phyloP scores from a whole-genome alignment of 306 rosid species.

The Adenanthera pavonina region DNA sequence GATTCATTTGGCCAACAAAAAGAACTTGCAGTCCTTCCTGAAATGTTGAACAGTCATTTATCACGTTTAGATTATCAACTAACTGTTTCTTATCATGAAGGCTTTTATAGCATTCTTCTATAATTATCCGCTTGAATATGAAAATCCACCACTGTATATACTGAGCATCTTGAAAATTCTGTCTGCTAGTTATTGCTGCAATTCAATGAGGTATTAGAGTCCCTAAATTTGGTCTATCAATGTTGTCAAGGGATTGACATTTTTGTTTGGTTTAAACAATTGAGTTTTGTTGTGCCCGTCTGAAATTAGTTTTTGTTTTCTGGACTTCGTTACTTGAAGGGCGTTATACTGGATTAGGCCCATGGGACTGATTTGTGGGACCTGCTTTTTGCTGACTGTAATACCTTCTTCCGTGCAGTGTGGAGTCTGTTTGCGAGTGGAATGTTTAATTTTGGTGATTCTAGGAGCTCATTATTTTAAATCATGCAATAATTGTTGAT shows the following conservation, averaged over 20 bases:
- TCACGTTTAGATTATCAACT: slow-evolving; percentile 11
- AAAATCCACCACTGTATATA: background rate
- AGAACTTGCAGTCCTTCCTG: slow-evolving; percentile 14
- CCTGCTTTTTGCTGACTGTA: slow-evolving; percentile 4
- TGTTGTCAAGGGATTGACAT: background rate
- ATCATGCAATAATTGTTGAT: slow-evolving; percentile 13
- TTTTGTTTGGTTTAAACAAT: background rate
- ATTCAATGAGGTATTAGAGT: background rate
- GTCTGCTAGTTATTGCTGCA: background rate
- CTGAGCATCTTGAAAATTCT: slow-evolving; percentile 1
- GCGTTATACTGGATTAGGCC: slow-evolving; percentile 3
- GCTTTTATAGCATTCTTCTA: slow-evolving; percentile 12
- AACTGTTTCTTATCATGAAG: background rate
- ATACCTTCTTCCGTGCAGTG: slow-evolving; percentile 4
- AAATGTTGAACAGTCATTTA: slow-evolving; percentile 1
- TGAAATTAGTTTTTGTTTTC: slow-evolving; percentile 15
- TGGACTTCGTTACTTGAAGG: slow-evolving; percentile 9
- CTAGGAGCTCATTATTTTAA: slow-evolving; percentile 13
- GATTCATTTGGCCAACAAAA: background rate
- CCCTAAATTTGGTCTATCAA: background rate
- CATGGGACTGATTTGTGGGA: slow-evolving; percentile 28
- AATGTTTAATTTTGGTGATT: slow-evolving; percentile 20
- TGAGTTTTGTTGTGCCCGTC: background rate
- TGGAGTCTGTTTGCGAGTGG: slow-evolving; percentile 15
- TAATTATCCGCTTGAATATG: background rate